Percentiles rank a stretch among this genome's conserved stretches.
Evolutionary conservation across 192 early-diverging fungal genomes (phyloP).

Genomic region (Haplosporangium gracile): DNA sequence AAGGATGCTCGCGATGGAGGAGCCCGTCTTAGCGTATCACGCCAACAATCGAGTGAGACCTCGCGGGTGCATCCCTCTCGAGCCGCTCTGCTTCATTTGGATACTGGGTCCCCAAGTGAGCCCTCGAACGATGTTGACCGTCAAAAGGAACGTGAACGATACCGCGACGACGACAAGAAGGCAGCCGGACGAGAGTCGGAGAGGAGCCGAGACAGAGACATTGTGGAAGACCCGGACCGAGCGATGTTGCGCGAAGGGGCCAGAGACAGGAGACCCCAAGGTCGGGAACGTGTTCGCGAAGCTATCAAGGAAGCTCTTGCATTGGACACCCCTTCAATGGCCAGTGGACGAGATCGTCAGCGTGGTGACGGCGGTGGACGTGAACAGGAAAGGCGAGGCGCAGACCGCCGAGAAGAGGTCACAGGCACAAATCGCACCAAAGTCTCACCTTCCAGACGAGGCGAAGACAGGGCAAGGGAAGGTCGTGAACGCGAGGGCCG

Average conservation of each 20-base stretch:
- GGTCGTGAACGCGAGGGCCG: slow-evolving; percentile 22
- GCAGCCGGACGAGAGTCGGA: background rate
- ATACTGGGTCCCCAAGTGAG: background rate
- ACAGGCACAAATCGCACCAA: slow-evolving; percentile 11
- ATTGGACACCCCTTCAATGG: background rate
- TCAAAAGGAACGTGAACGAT: background rate
- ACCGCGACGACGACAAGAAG: slow-evolving; percentile 18
- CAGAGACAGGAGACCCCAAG: slow-evolving; percentile 3
- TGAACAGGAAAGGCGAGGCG: slow-evolving; percentile 22
- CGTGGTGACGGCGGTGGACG: slow-evolving; percentile 2
- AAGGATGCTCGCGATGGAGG: slow-evolving; percentile 9
- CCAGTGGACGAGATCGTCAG: slow-evolving; percentile 21
- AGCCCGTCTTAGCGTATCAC: background rate
- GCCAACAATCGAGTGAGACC: background rate
- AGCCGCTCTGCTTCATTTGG: background rate
- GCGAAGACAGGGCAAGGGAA: slow-evolving; percentile 12
- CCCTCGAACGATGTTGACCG: background rate
- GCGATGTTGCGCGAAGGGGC: background rate
- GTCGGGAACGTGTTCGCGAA: slow-evolving; percentile 17
- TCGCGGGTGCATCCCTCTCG: background rate
- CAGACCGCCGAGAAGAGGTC: slow-evolving; percentile 26
- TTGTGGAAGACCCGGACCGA: background rate
- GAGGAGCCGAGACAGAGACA: background rate
- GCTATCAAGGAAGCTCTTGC: background rate
- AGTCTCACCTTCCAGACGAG: slow-evolving; percentile 15